Evolutionary conservation across 1,284 basidiomycete species (phyloP).

Genomic region (Tremellales sp.): DNA sequence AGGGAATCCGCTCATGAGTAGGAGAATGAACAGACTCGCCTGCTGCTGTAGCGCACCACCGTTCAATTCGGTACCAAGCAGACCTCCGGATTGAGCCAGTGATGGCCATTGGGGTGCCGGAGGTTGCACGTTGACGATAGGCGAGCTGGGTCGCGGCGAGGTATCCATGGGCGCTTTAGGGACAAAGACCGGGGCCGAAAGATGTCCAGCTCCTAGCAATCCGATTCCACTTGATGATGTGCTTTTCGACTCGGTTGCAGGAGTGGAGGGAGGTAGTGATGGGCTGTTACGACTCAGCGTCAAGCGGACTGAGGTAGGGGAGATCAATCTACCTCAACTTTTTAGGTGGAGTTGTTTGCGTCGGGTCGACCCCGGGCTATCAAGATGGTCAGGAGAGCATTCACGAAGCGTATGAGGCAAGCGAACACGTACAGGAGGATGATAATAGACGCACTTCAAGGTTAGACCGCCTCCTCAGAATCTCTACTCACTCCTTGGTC

Average conservation of each 20-base stretch:
- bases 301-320: constrained; percentile 6
- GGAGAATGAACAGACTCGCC: neutral
- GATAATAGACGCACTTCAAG: constrained; percentile 64
- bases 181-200: constrained; percentile 72
- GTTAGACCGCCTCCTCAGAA: constrained; percentile 3
- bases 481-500: constrained; percentile 60
- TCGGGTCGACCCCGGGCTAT: constrained; percentile 9
- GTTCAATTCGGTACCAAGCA: constrained; percentile 5
- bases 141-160: constrained; percentile 17
- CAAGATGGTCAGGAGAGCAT: neutral
- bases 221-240: constrained; percentile 11
- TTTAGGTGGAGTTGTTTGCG: constrained; percentile 4
- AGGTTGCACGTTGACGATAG: constrained; percentile 21
- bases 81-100: constrained; percentile 5
- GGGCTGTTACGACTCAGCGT: constrained; percentile 6
- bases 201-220: constrained; percentile 30
- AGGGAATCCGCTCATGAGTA: neutral
- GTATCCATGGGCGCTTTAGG: constrained; percentile 60
- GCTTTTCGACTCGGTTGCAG: constrained; percentile 45
- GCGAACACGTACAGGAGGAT: constrained; percentile 69
- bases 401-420: constrained; percentile 43
- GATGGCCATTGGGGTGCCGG: constrained; percentile 6
- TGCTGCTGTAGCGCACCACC: neutral
- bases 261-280: neutral
- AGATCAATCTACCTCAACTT: constrained; percentile 6